Evolutionary conservation across 179 eudicot species (phyloP).

Genomic region (Amaranthus tricolor): DNA sequence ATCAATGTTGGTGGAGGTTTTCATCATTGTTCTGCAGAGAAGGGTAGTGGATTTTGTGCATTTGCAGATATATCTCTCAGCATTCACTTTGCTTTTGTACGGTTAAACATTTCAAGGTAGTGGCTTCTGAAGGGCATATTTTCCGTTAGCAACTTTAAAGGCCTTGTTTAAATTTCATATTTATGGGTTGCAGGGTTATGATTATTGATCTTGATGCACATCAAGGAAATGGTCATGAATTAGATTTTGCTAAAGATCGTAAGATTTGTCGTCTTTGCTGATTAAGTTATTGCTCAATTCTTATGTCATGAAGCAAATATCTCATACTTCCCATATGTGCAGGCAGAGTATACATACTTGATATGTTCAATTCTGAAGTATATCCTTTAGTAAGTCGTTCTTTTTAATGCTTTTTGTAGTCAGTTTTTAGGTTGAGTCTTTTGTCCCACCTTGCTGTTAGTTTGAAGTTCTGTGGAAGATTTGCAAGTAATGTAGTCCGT

Average conservation of each 20-base stretch:
- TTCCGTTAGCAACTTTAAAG: not conserved
- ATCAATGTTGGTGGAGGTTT: constrained; percentile 98
- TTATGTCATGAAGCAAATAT: not conserved
- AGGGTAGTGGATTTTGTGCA: constrained; percentile 92
- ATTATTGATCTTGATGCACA: constrained; percentile 98
- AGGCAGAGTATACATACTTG: constrained; percentile 91
- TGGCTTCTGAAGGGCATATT: not conserved
- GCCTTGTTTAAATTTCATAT: not conserved
- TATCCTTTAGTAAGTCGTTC: constrained; percentile 77
- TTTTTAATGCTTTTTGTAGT: not conserved
- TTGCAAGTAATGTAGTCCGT: not conserved
- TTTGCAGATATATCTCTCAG: constrained; percentile 91
- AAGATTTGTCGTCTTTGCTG: constrained; percentile 24
- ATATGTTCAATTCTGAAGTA: constrained; percentile 79
- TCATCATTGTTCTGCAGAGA: constrained; percentile 84
- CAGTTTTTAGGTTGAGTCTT: not conserved
- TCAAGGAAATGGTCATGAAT: constrained; percentile 96
- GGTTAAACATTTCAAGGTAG: constrained; percentile 67
- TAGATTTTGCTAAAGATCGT: constrained; percentile 78
- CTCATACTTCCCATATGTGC: constrained; percentile 24
- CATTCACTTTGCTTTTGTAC: constrained; percentile 71
- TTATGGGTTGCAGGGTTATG: constrained; percentile 56
- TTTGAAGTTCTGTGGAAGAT: not conserved
- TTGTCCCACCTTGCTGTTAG: not conserved
- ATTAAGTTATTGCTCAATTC: not conserved